Percentiles rank a stretch among this genome's conserved stretches.
These are phyloP conservation scores for Cytospora piceicola DNA, from an alignment of 2,329 filamentous ascomycete species.

Conservation along the genomic window DNA sequence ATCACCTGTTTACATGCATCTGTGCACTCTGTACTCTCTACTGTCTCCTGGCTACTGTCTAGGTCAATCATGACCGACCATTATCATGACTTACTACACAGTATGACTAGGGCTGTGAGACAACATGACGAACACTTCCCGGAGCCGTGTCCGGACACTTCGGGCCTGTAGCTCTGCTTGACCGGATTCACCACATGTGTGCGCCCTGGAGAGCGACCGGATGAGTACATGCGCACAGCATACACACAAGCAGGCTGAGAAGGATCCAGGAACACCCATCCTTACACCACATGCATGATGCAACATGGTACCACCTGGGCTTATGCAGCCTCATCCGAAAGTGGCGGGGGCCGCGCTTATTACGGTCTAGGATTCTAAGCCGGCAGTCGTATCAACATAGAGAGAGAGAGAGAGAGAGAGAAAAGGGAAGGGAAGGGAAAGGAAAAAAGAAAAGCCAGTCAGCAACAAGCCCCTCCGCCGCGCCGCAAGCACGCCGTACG, in stretches of 20 bases:
- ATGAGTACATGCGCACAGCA: too few species aligned
- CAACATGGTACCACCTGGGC: conserved; percentile 12
- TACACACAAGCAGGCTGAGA: conserved; percentile 5
- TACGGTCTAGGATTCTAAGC: background rate
- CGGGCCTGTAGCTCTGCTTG: too few species aligned
- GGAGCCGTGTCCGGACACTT: background rate
- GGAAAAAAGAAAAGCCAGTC: background rate
- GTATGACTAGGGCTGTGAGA: background rate
- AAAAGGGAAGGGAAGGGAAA: background rate
- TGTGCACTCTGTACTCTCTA: too few species aligned
- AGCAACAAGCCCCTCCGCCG: conserved; percentile 5
- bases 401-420: background rate
- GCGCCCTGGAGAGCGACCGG: too few species aligned
- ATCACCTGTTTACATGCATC: too few species aligned
- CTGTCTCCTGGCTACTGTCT: too few species aligned
- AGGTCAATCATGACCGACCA: too few species aligned
- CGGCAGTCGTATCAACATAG: background rate
- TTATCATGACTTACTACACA: too few species aligned
- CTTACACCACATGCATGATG: conserved; percentile 12
- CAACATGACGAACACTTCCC: background rate
- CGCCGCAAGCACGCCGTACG: conserved; percentile 1
- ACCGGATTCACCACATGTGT: too few species aligned
- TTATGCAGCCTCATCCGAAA: conserved; percentile 22
- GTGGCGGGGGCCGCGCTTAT: background rate
- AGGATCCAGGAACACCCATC: conserved; percentile 16